phyloP scores from a whole-genome alignment of 2,329 filamentous ascomycete genomes.

The Microcyclospora pomicola region DNA sequence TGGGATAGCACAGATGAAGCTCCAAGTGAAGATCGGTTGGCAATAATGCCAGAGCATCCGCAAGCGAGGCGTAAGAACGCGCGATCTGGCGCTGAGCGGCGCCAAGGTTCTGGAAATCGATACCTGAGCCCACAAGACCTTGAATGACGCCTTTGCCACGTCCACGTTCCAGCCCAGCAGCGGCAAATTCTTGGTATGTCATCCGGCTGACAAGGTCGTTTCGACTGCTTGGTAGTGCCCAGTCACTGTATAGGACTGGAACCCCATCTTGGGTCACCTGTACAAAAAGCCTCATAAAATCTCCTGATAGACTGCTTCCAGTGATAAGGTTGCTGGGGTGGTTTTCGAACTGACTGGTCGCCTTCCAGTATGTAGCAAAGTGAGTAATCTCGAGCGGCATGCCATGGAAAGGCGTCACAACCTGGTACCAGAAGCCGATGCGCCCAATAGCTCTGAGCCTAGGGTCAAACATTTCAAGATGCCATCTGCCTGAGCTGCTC shows the following conservation, averaged over 20 bases:
- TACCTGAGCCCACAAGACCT: slow-evolving; percentile 15
- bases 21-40: slow-evolving; percentile 76
- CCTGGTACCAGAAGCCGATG: slow-evolving; percentile 85
- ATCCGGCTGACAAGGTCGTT: slow-evolving; percentile 72
- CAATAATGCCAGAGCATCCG: slow-evolving; percentile 60
- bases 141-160: slow-evolving; percentile 15
- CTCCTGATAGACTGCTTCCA: slow-evolving; percentile 87
- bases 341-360: slow-evolving; percentile 81
- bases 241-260: slow-evolving; percentile 75
- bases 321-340: slow-evolving; percentile 80
- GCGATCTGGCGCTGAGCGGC: slow-evolving; percentile 57
- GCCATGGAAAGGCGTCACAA: slow-evolving; percentile 90
- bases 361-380: slow-evolving; percentile 99
- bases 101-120: slow-evolving; percentile 34
- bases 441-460: slow-evolving; percentile 83
- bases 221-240: slow-evolving; percentile 41
- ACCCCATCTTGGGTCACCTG: slow-evolving; percentile 81
- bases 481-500: slow-evolving; percentile 66
- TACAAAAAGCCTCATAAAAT: slow-evolving; percentile 83
- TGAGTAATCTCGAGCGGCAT: slow-evolving; percentile 91
- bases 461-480: slow-evolving; percentile 83
- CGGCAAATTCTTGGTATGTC: slow-evolving; percentile 57
- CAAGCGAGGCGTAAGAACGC: slow-evolving; percentile 62
- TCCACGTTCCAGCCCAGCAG: slow-evolving; percentile 24
- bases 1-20: slow-evolving; percentile 82